These are phyloP conservation scores for Platanus orientalis DNA, from an alignment of 164 flowering plant species.

Conservation along the genomic window DNA sequence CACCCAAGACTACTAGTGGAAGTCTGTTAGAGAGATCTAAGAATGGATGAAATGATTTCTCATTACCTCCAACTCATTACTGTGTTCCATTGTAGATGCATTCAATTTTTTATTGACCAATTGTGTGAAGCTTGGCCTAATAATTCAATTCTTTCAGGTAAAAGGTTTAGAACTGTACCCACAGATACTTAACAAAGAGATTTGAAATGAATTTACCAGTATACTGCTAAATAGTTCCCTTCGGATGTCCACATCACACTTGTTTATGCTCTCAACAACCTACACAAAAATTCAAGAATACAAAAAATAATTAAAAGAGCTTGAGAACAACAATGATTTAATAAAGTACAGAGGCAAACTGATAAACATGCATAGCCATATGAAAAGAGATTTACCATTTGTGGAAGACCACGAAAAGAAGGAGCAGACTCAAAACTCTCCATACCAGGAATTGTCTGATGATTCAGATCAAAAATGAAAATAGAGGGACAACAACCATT, in stretches of 20 bases:
- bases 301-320: conserved; percentile 2
- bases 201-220: conserved; percentile 46
- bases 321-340: not conserved
- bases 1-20: too few relatives aligned
- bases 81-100: too few relatives aligned
- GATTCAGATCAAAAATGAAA: conserved; percentile 7
- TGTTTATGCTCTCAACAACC: conserved; percentile 93
- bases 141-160: not conserved
- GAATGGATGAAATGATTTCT: too few relatives aligned
- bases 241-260: conserved; percentile 93
- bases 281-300: conserved; percentile 23
- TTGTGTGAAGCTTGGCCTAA: not conserved
- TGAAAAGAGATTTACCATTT: conserved; percentile 52
- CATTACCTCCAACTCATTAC: too few relatives aligned
- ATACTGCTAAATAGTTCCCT: conserved; percentile 88
- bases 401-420: conserved; percentile 78
- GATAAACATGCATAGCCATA: conserved; percentile 2
- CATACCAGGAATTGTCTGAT: conserved; percentile 92
- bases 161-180: too few relatives aligned
- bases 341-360: not conserved
- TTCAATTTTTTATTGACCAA: not conserved
- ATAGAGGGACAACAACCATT: not conserved
- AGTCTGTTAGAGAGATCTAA: too few relatives aligned
- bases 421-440: conserved; percentile 55
- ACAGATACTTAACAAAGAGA: not conserved